These are phyloP conservation scores for Chrysosporium queenslandicum DNA, from an alignment of 2,329 filamentous ascomycete genomes.

Conservation along the genomic window DNA sequence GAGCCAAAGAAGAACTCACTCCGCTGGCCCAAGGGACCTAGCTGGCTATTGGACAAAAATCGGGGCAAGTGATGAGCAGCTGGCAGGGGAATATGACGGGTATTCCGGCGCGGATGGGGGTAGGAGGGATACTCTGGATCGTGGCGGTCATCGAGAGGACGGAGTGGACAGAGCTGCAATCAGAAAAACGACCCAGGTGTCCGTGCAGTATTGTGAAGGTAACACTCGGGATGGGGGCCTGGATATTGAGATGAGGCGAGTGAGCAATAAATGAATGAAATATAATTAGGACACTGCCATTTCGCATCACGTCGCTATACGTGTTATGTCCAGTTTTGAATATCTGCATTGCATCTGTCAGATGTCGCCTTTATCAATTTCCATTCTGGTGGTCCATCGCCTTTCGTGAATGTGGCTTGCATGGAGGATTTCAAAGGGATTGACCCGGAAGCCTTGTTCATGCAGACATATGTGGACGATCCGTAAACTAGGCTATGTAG, in stretches of 20 bases:
- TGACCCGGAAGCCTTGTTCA: no score
- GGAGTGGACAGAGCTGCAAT: neutral
- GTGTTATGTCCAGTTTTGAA: no score
- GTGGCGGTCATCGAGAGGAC: neutral
- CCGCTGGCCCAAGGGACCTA: neutral
- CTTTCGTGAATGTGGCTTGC: no score
- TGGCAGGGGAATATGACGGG: neutral
- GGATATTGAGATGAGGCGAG: slow-evolving; percentile 7
- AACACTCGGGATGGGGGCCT: neutral
- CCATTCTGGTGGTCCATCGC: no score
- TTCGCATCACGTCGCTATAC: neutral
- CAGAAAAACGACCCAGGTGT: slow-evolving; percentile 8
- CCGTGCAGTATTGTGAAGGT: slow-evolving; percentile 5
- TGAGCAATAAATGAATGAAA: neutral
- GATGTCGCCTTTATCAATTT: no score
- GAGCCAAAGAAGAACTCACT: neutral
- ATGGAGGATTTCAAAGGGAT: no score
- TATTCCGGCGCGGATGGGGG: neutral
- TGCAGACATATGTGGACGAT: no score
- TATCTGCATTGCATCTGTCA: no score
- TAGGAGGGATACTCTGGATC: neutral
- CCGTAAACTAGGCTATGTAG: no score
- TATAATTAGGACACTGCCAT: neutral
- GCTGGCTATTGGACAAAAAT: slow-evolving; percentile 9
- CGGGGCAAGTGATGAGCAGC: slow-evolving; percentile 7